These are phyloP conservation scores for Venturia pyrina DNA, from an alignment of 2,329 filamentous ascomycete genomes.

Conservation along the genomic window DNA sequence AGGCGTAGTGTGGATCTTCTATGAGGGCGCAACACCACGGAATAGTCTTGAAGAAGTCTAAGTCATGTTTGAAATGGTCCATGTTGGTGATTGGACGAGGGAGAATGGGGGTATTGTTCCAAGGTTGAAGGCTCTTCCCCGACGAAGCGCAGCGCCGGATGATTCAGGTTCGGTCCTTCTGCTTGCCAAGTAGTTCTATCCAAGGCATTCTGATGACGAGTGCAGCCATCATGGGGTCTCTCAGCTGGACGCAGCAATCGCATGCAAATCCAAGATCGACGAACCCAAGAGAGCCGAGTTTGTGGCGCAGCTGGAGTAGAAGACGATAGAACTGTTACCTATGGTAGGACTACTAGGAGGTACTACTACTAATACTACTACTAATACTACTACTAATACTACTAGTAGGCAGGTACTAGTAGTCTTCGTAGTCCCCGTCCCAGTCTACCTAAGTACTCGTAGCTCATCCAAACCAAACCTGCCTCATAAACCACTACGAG, in stretches of 20 bases:
- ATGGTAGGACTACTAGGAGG: no score
- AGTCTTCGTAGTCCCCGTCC: no score
- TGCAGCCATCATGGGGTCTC: background rate
- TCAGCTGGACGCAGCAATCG: no score
- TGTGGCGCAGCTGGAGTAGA: background rate
- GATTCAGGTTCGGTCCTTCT: background rate
- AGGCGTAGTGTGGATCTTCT: constrained; percentile 27
- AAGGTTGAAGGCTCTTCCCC: no score
- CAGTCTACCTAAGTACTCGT: no score
- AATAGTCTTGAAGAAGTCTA: constrained; percentile 23
- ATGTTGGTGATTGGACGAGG: background rate
- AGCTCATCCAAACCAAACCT: no score
- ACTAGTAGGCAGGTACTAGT: no score
- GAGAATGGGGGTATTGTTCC: no score
- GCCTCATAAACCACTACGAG: no score
- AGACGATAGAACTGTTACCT: no score
- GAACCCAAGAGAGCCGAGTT: background rate
- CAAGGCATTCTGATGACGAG: background rate
- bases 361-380: no score
- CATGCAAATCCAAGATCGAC: background rate
- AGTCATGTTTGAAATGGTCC: constrained; percentile 4
- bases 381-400: no score
- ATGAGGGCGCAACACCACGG: constrained; percentile 42
- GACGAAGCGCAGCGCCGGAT: background rate
- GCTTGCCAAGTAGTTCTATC: background rate